Evolutionary conservation across 1,284 basidiomycete genomes (phyloP), one percentile per base, ranked within the genome.

Genomic region (Cryptococcus jaspeensis): DNA sequence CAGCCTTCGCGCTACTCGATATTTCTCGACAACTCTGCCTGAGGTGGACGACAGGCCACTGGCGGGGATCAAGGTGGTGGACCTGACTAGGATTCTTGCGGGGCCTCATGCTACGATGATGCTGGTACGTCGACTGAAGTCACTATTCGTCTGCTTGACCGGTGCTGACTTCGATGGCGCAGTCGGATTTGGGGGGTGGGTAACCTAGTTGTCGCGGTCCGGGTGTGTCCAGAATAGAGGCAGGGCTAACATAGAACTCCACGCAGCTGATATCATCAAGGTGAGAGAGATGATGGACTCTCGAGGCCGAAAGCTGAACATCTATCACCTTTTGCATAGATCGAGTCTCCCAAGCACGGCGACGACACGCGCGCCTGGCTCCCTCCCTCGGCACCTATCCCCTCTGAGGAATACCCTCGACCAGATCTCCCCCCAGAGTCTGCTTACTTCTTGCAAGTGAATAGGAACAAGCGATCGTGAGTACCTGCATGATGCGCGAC

Each of bases 91-190:
- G 39, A 88, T 96, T 1, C 80, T 96, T 44, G 93, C 92, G 23
- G 93, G 92, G 0, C 92, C 92, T 11, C 90, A 88, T 8, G 85
- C 87, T 35, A 92, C 93, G 2, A 92, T 95, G 91, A 82, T 93
- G 58, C 81, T 94, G 18, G 91, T 36, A 90, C 92, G 61, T 60
- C n/a, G 49, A 22, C 56, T 57, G 22, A 39, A 8, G 28, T 5
- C 18, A 18, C 11, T 37, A 40, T 18, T 18, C 37, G 7, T 9
- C 28, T 32, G 5, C 9, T 32, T 32, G 28, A 5, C 5, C 28
- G 28, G 28, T 32, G 28, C 28, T 32, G 28, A 32, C 28, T 32
- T 32, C 9, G 28, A 32, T 4, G 9, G 28, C 32, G 12, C 38
- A 63, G 61, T 63, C 61, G 20, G 61, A 63, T 40, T 45, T 63